Percentiles rank a stretch among this genome's conserved stretches.
Evolutionary conservation across 2,329 filamentous ascomycete genomes (phyloP).

Genomic region (Didymosphaeria variabile): DNA sequence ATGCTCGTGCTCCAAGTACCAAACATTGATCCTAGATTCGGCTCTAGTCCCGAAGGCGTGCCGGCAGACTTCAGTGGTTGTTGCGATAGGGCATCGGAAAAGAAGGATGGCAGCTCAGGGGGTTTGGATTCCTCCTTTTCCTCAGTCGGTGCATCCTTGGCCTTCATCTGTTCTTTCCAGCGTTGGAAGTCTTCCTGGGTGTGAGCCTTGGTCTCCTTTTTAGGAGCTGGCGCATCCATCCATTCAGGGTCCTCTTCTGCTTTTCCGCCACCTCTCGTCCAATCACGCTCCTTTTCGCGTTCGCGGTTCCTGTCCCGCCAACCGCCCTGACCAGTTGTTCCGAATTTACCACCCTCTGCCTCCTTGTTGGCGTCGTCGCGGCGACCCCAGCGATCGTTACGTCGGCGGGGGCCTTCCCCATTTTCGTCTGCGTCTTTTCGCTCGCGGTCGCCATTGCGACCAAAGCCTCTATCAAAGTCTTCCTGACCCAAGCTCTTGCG

Average conservation of each 20-base stretch:
- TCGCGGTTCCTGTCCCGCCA: conserved; percentile 60
- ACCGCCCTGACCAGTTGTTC: conserved; percentile 60
- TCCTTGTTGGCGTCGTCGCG: conserved; percentile 63
- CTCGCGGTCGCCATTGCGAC: conserved; percentile 64
- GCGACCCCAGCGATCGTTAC: conserved; percentile 75
- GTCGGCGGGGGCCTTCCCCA: conserved; percentile 65
- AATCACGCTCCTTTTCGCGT: conserved; percentile 60
- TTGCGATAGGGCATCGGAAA: conserved; percentile 30
- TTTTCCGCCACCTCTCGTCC: conserved; percentile 56
- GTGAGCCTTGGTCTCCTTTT: conserved; percentile 74
- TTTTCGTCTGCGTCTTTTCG: conserved; percentile 55
- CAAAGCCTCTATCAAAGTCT: conserved; percentile 72
- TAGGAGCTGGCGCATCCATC: conserved; percentile 74
- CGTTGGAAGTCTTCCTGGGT: conserved; percentile 93
- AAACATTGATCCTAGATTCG: conserved; percentile 81
- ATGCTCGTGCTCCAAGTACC: conserved; percentile 64
- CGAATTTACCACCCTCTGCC: conserved; percentile 54
- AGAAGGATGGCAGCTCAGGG: conserved; percentile 26
- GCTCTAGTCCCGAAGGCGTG: conserved; percentile 70
- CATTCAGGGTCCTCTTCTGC: conserved; percentile 81
- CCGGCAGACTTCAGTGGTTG: conserved; percentile 54
- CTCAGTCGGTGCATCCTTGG: conserved; percentile 59
- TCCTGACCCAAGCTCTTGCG: conserved; percentile 78
- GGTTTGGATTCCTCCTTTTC: conserved; percentile 55
- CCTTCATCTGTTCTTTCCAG: conserved; percentile 93